Evolutionary conservation across 257 asterid species (phyloP).

Genomic region (Catharanthus roseus): DNA sequence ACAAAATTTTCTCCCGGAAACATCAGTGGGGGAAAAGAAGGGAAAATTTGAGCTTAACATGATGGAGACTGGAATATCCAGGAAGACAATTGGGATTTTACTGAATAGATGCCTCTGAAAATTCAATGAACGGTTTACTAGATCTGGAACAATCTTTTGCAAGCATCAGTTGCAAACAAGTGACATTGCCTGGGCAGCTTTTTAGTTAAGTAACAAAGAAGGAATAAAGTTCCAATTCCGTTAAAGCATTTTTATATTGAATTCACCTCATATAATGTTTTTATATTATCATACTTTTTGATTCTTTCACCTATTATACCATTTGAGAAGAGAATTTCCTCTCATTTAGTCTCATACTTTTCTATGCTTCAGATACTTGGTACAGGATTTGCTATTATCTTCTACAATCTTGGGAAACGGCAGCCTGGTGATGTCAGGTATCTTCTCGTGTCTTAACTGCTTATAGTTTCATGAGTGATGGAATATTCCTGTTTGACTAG

Average conservation of each 20-base stretch:
- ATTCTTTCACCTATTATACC: background rate
- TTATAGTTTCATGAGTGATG: background rate
- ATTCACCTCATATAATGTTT: background rate
- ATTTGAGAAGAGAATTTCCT: background rate
- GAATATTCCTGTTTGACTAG: background rate
- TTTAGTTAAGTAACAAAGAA: background rate
- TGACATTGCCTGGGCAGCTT: background rate
- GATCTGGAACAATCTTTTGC: background rate
- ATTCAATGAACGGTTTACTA: background rate
- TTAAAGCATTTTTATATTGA: background rate
- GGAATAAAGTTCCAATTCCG: background rate
- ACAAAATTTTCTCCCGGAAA: background rate
- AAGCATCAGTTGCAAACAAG: background rate
- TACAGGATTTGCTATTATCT: slow-evolving; percentile 75
- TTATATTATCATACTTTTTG: background rate
- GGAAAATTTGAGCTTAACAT: too few species aligned
- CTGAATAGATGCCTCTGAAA: background rate
- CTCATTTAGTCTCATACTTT: slow-evolving; percentile 9
- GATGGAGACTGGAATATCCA: background rate
- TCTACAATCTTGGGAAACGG: slow-evolving; percentile 84
- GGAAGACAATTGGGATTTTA: background rate
- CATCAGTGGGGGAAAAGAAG: background rate
- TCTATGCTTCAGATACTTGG: slow-evolving; percentile 58
- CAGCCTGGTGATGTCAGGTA: slow-evolving; percentile 90
- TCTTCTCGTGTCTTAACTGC: slow-evolving; percentile 1